Evolutionary conservation across 1,139 yeast genomes (phyloP).

Genomic region (Suhomyces yuchorum): DNA sequence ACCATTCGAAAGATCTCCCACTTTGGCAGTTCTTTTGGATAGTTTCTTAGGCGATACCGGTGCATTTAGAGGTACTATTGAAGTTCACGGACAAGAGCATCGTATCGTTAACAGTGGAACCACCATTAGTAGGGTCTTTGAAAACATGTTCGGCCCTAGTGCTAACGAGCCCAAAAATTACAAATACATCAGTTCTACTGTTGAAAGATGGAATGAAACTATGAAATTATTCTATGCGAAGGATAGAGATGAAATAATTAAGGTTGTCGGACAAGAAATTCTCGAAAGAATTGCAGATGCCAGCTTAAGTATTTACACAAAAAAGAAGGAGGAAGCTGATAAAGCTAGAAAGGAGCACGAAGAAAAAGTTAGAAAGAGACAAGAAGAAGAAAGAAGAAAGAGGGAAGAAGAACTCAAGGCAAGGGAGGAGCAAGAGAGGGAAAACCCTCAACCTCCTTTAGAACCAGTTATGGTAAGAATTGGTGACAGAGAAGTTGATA

Average conservation of each 20-base stretch:
- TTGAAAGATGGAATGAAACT: conserved; percentile 71
- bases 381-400: conserved; percentile 35
- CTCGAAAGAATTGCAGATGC: conserved; percentile 55
- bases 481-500: conserved; percentile 80
- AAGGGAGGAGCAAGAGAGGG: conserved; percentile 32
- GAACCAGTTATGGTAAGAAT: conserved; percentile 70
- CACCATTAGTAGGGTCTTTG: conserved; percentile 14
- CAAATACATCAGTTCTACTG: conserved; percentile 55
- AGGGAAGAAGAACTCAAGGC: conserved; percentile 40
- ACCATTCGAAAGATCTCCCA: conserved; percentile 15
- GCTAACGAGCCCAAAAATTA: conserved; percentile 21
- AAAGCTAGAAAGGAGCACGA: conserved; percentile 27
- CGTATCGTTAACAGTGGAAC: conserved; percentile 11
- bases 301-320: conserved; percentile 34
- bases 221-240: conserved; percentile 48
- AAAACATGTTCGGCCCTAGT: conserved; percentile 14
- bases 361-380: conserved; percentile 31
- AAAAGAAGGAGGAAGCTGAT: conserved; percentile 36
- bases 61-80: conserved; percentile 17
- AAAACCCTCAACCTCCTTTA: conserved; percentile 8
- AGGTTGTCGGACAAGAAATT: conserved; percentile 53
- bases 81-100: conserved; percentile 15
- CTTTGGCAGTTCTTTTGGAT: conserved; percentile 15
- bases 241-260: conserved; percentile 39
- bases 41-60: conserved; percentile 19